Conservation (phyloP, 352 stramenopile genomes). For the Pythium monospermum region DNA sequence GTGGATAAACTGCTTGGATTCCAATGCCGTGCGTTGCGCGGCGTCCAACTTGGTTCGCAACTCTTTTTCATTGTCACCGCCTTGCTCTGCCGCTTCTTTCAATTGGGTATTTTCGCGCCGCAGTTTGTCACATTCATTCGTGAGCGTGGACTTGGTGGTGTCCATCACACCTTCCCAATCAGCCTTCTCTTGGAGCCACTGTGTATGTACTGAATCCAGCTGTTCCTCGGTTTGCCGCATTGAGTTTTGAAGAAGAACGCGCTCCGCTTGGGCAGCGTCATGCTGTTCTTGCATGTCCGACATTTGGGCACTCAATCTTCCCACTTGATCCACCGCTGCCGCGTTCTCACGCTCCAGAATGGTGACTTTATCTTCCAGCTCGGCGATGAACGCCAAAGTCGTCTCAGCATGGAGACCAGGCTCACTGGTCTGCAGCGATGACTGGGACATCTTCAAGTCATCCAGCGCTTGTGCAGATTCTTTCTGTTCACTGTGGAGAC, state of each 20-base stretch:
- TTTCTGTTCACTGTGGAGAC: slow-evolving; percentile 45
- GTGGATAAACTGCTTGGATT: slow-evolving; percentile 26
- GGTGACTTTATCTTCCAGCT: slow-evolving; percentile 33
- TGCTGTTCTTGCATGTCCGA: slow-evolving; percentile 43
- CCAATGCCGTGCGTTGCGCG: slow-evolving; percentile 20
- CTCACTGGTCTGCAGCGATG: slow-evolving; percentile 5
- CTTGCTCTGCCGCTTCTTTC: slow-evolving; percentile 13
- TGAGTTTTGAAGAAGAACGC: slow-evolving; percentile 33
- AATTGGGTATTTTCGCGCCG: slow-evolving; percentile 35
- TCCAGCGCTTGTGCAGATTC: slow-evolving; percentile 36
- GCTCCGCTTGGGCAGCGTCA: slow-evolving; percentile 35
- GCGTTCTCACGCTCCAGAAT: slow-evolving; percentile 26
- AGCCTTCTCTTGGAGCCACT: slow-evolving; percentile 63
- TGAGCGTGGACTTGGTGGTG: slow-evolving; percentile 28
- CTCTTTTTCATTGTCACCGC: slow-evolving; percentile 34
- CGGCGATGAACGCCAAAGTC: slow-evolving; percentile 3
- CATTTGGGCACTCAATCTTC: slow-evolving; percentile 20
- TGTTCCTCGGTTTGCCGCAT: slow-evolving; percentile 52
- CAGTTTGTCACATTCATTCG: slow-evolving; percentile 35
- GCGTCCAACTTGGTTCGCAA: slow-evolving; percentile 21
- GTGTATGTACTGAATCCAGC: slow-evolving; percentile 38
- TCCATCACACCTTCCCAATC: slow-evolving; percentile 35
- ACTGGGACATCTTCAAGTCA: slow-evolving; percentile 35
- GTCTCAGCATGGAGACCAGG: slow-evolving; percentile 4
- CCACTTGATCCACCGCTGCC: slow-evolving; percentile 21